These are phyloP conservation scores for Fraxinus americana DNA, from an alignment of 257 asterid genomes.

Conservation along the genomic window DNA sequence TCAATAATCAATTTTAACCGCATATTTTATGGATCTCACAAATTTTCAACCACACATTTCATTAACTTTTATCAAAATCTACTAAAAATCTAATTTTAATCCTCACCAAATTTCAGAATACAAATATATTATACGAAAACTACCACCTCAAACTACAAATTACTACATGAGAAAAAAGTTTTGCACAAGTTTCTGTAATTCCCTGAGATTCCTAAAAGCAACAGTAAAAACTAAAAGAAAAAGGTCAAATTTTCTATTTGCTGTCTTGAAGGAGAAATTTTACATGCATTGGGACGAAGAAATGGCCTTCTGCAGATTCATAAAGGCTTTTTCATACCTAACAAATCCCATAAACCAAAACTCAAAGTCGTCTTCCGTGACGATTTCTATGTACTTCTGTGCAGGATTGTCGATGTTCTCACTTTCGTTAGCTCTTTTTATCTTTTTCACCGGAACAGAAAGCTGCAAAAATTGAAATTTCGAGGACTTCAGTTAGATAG, in stretches of 20 bases:
- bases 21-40: too few species aligned
- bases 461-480: constrained; percentile 46
- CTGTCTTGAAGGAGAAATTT: background rate
- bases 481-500: background rate
- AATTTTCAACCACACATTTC: too few species aligned
- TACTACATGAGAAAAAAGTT: background rate
- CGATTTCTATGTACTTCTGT: constrained; percentile 71
- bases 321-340: constrained; percentile 82
- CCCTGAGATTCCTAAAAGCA: background rate
- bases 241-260: background rate
- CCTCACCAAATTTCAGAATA: background rate
- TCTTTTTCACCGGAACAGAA: constrained; percentile 63
- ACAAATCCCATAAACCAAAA: constrained; percentile 97
- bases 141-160: background rate
- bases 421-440: constrained; percentile 54
- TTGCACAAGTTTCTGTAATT: background rate
- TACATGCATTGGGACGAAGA: constrained; percentile 32
- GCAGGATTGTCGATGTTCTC: constrained; percentile 60
- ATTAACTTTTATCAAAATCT: too few species aligned
- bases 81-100: too few species aligned
- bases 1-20: too few species aligned
- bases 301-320: constrained; percentile 59
- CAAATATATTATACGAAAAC: background rate
- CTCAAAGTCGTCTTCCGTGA: constrained; percentile 66
- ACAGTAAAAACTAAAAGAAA: too few species aligned